Base-by-base conservation (phyloP, 148 eudicot genomes). In the Spergularia marina region DNA sequence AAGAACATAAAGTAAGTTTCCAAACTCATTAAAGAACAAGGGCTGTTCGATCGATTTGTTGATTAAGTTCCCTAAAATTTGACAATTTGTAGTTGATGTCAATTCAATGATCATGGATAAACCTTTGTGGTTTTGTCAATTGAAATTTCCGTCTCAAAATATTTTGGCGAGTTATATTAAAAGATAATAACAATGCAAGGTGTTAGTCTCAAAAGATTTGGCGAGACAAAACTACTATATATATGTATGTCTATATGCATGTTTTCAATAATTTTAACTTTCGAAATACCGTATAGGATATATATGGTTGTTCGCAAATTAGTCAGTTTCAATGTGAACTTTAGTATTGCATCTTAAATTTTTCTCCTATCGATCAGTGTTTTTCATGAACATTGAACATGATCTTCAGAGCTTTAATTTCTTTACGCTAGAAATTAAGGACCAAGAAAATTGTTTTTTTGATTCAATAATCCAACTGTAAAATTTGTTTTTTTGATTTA, bases 371-470 rank as follows among this genome's bases (percentile, higher is more conserved):
- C 53, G 18, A 39, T 67, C 36, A 30, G 36, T 30, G 60, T 57
- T 18, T n/a, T 67, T 18, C 70, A 47, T n/a, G 53, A 67, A 47
- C 70, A 18, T 67, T 67, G 47, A 64, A 64, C 68, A 30, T 64
- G 15, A 23, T 30, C 36, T 34, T 36, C 14, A 34, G 68, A 36
- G 47, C 39, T n/a, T 23, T 0, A 23, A 23, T 23, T 39, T 36
- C 47, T 64, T 34, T 64, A 64, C 68, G 40, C n/a, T 64, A 64
- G 5, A 34, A 62, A 30, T 30, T 2, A 30, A 30, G 16, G 17
- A 7, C 44, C 49, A 64, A 15, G 68, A 64, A 64, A 57, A 64
- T 13, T 39, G 68, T 64, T 15, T 14, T n/a, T 34, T 64, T 34
- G 18, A 30, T 64, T 64, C n/a, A n/a, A n/a, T 34, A 64, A 64